Evolutionary conservation across 805 yeast species (phyloP), one percentile per base, ranked within the genome.

Genomic region (Ogataea populi-albae): DNA sequence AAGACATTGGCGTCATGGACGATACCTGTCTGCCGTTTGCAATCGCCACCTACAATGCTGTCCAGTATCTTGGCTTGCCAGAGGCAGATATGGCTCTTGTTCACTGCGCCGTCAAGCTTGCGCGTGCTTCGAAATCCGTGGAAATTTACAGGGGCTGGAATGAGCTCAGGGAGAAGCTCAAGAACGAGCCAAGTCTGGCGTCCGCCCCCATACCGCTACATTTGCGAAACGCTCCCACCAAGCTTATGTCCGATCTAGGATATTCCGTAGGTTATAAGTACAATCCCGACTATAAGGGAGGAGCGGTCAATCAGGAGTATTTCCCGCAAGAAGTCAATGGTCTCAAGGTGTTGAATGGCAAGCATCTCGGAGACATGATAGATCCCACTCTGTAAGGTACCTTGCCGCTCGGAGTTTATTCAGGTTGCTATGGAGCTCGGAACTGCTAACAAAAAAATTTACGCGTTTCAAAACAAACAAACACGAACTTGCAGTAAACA

Each of bases 221-320:
- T 60, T 66, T 93, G 23, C 72, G 98, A 46, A 94, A 93, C 57
- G 98, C 98, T 0, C 98, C 99, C 3, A 94, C 98, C 0, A 71
- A 69, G 49, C 67, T 93, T 30, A 93, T 93, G 98, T 73, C 78
- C 38, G 95, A 87, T 34, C 52, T 88, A 41, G 98, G 95, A 0
- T 91, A 89, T 56, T 82, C 85, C 12, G 75, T 81, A 35, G 81
- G 79, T 11, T 93, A 93, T 63, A 86, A 87, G 58, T 94, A 93
- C 59, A 88, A 88, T 49, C 98, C 98, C 0, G 71, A 77, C 45
- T 94, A 57, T 57, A 63, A 64, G 30, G 76, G 79, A 38, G 98
- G 98, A 0, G 57, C 65, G 34, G 93, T 85, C 4, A 55, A 64
- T 26, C 98, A 93, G 57, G 72, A 68, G 9, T 87, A 85, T 53